phyloP scores from a whole-genome alignment of 164 flowering plant genomes.

The Hamamelis virginiana region DNA sequence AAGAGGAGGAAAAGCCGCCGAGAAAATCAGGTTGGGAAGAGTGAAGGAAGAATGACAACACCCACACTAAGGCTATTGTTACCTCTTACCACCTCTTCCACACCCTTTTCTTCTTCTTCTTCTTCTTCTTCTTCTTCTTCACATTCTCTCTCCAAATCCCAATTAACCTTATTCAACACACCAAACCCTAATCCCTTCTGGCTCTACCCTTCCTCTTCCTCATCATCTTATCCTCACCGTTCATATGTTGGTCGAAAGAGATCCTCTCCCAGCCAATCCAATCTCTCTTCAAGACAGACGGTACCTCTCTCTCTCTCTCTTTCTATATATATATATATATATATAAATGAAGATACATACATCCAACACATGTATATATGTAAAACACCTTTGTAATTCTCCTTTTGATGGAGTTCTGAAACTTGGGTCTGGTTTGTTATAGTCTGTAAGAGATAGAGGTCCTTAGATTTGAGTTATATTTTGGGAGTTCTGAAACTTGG shows the following conservation, averaged over 20 bases:
- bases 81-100: slow-evolving; percentile 14
- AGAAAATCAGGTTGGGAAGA: not conserved
- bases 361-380: no score
- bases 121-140: slow-evolving; percentile 4
- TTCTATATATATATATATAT: not conserved
- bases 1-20: not conserved
- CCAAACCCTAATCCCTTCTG: slow-evolving; percentile 11
- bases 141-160: slow-evolving; percentile 18
- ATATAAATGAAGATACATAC: not conserved
- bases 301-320: slow-evolving; percentile 25
- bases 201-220: slow-evolving; percentile 9
- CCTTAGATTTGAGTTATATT: no score
- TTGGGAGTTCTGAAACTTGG: no score
- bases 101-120: not conserved
- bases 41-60: slow-evolving; percentile 5
- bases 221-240: slow-evolving; percentile 3
- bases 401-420: not conserved
- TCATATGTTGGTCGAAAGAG: slow-evolving; percentile 11
- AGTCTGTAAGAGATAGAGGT: no score
- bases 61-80: slow-evolving; percentile 22
- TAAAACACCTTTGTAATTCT: no score
- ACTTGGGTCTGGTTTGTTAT: not conserved
- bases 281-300: slow-evolving; percentile 17
- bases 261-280: slow-evolving; percentile 5
- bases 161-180: not conserved